These are phyloP conservation scores for Pilaira anomala DNA, from an alignment of 192 early-diverging fungal genomes.

Conservation along the genomic window DNA sequence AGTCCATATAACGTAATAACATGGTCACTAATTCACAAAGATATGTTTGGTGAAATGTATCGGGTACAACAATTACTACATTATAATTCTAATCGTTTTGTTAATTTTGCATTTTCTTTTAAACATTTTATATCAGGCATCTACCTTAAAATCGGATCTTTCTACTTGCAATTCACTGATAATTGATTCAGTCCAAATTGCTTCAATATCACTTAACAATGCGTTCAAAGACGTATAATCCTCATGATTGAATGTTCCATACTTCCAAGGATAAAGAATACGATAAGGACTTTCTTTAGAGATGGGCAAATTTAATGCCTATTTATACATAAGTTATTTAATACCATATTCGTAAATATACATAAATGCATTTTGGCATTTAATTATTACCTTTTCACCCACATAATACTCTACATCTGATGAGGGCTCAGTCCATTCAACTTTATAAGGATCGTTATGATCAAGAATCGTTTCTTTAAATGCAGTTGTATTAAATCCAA, in stretches of 20 bases:
- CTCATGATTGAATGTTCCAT: conserved; percentile 71
- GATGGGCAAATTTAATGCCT: conserved; percentile 50
- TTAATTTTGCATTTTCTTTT: not conserved
- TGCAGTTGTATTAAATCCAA: conserved; percentile 67
- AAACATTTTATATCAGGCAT: not conserved
- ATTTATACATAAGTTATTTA: not conserved
- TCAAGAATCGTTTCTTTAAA: conserved; percentile 69
- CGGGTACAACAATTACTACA: conserved; percentile 79
- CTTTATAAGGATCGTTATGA: conserved; percentile 89
- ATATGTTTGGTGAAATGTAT: conserved; percentile 63
- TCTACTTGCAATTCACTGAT: conserved; percentile 66
- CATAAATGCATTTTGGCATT: no score
- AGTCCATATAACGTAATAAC: conserved; percentile 74
- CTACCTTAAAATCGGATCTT: conserved; percentile 51
- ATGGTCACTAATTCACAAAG: conserved; percentile 62
- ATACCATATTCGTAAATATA: no score
- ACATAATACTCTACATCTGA: conserved; percentile 42
- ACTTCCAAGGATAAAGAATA: conserved; percentile 72
- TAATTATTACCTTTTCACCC: conserved; percentile 58
- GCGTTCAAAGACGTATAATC: conserved; percentile 69
- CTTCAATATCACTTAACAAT: conserved; percentile 71
- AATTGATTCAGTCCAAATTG: conserved; percentile 76
- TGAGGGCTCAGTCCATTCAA: conserved; percentile 75
- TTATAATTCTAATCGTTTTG: conserved; percentile 45
- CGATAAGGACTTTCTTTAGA: conserved; percentile 37